Evolutionary conservation across 2,329 filamentous ascomycete species (phyloP), one percentile per base, ranked within the genome.

Genomic region (Trichoderma sp.): DNA sequence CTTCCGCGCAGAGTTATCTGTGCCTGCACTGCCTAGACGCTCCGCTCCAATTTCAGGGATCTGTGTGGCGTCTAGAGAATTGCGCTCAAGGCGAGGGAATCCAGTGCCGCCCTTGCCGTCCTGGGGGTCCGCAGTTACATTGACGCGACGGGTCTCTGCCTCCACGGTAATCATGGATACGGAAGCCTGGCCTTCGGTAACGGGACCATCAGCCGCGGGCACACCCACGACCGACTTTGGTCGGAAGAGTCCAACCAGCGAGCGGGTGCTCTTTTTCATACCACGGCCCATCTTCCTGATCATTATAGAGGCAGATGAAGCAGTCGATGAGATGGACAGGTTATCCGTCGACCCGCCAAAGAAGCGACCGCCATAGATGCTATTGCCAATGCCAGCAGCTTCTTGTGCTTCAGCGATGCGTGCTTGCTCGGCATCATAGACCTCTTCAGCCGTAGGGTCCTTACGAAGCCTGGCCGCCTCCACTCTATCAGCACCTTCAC

Each of bases 261-360:
- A 97, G 59, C 94, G 88, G 21, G 91, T 91, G 63, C 93, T 91
- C 81, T 96, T 96, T 86, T 97, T 98, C 89, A 98, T 91, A n/a
- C 95, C 94, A 72, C 94, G 93, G 68, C 96, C 96, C 96, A 99
- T 99, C 83, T 99, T 99, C 65, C 96, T 90, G 73, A 99, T 91
- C 93, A 96, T 96, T 74, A 96, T 89, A 34, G 93, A 96, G 39
- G 93, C 93, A 24, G 93, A 96, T 7, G 93, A 96, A 24, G 93
- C 93, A 11, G 93, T 96, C 4, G 93, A 96, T 1, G 92, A 95
- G 72, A 96, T 93, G 16, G 93, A 96, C 55, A 99, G 81, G 74
- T 98, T 98, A 80, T 99, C 96, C 0, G 93, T 98, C 5, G 96
- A 99, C 16, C 93, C 88, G 16, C 93, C 88, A 77, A 98, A 97